phyloP scores from a whole-genome alignment of 371 early-diverging fungal genomes.

The Chytridiales sp. region DNA sequence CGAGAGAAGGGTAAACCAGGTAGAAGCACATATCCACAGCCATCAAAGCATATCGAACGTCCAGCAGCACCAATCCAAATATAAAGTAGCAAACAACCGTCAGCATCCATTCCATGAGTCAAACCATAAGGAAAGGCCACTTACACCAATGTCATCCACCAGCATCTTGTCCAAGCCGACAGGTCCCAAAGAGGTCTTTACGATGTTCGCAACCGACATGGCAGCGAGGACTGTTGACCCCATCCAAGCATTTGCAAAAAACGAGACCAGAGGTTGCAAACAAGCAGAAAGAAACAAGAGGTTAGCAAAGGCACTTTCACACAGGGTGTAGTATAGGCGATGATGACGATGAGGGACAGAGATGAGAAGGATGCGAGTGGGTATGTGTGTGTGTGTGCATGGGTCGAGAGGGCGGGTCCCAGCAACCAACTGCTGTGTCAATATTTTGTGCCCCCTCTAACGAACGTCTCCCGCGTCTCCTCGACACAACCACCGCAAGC shows the following conservation, averaged over 20 bases:
- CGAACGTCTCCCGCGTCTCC: too few species aligned
- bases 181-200: slow-evolving; percentile 98
- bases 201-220: slow-evolving; percentile 93
- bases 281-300: neutral
- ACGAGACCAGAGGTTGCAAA: neutral
- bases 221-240: slow-evolving; percentile 65
- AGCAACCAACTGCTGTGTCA: too few species aligned
- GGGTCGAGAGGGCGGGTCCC: too few species aligned
- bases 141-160: slow-evolving; percentile 98
- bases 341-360: slow-evolving; percentile 1
- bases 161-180: slow-evolving; percentile 99
- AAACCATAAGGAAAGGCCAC: slow-evolving; percentile 23
- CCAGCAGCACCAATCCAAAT: neutral
- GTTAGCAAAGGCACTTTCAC: neutral
- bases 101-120: neutral
- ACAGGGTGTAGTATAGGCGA: slow-evolving; percentile 13
- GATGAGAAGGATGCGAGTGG: too few species aligned
- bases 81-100: neutral
- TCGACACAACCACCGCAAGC: too few species aligned
- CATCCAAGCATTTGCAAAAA: neutral
- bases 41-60: neutral
- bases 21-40: neutral
- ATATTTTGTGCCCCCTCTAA: too few species aligned
- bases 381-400: too few species aligned
- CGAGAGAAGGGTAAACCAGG: too few species aligned